Evolutionary conservation across 169 alveolate genomes (phyloP).

Genomic region (Plasmodium adleri): DNA sequence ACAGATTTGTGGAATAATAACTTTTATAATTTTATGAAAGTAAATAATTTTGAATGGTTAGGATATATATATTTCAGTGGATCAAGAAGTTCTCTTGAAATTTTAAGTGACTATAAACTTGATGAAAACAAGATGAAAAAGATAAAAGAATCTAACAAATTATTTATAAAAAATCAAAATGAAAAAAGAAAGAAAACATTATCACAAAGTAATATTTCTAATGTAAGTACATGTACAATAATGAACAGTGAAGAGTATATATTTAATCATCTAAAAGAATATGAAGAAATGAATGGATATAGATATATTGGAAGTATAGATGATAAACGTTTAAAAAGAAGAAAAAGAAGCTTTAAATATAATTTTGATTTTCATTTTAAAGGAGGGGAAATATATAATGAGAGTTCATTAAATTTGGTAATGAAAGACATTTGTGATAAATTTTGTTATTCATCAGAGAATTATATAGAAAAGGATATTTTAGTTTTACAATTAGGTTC

Average conservation of each 20-base stretch:
- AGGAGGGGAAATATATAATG: constrained; percentile 8
- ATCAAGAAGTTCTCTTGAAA: constrained; percentile 22
- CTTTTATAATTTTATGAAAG: constrained; percentile 71
- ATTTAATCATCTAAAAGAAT: constrained; percentile 10
- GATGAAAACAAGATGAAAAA: constrained; percentile 66
- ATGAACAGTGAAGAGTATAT: constrained; percentile 28
- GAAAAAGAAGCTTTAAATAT: constrained; percentile 2
- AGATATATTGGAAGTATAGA: constrained; percentile 36
- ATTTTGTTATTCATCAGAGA: constrained; percentile 28
- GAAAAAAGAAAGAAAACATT: constrained; percentile 33
- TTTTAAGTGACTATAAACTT: constrained; percentile 6
- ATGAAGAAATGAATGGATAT: constrained; percentile 23
- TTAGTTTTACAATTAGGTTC: constrained; percentile 72
- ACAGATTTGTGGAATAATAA: constrained; percentile 62
- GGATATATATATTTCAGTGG: constrained; percentile 15
- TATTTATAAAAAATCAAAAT: constrained; percentile 62
- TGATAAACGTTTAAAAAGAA: constrained; percentile 40
- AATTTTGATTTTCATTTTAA: constrained; percentile 3
- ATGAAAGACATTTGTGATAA: constrained; percentile 53
- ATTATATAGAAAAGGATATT: constrained; percentile 69
- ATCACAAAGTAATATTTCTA: not conserved
- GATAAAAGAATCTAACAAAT: constrained; percentile 50
- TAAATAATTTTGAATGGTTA: constrained; percentile 58
- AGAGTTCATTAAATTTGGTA: constrained; percentile 18
- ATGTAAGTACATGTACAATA: constrained; percentile 14